Conservation (phyloP, 441 rosid genomes). For the Populus hybrid region DNA sequence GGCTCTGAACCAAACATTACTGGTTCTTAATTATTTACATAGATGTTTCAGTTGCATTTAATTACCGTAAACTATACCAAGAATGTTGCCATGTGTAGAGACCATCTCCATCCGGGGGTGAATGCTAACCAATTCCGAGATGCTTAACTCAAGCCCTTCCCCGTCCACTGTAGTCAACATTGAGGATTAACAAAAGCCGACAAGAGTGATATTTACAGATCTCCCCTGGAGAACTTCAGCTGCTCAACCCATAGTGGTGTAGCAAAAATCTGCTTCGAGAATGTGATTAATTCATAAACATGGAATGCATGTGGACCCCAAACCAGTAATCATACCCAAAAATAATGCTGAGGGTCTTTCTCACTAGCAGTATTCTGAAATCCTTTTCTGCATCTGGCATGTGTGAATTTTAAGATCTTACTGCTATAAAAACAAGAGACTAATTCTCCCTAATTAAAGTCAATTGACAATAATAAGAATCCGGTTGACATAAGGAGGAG, state of each 20-base stretch:
- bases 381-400: no score
- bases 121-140: neutral
- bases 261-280: constrained; percentile 6
- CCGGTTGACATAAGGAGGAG: constrained; percentile 3
- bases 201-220: neutral
- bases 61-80: neutral
- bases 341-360: constrained; percentile 1
- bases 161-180: neutral
- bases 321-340: neutral
- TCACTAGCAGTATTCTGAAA: neutral
- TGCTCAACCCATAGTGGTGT: neutral
- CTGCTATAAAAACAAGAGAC: neutral
- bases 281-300: neutral
- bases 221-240: constrained; percentile 8
- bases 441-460: neutral
- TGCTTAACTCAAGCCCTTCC: neutral
- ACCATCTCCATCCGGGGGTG: neutral
- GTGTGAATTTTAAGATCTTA: neutral
- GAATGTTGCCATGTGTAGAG: neutral
- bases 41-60: neutral
- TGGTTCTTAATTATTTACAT: neutral
- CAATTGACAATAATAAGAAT: neutral
- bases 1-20: neutral
- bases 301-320: neutral
- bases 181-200: neutral